Percentiles rank a stretch among this genome's conserved stretches.
These are phyloP conservation scores for Hymenoscyphus linearis DNA, from an alignment of 2,329 filamentous ascomycete species.

Conservation along the genomic window DNA sequence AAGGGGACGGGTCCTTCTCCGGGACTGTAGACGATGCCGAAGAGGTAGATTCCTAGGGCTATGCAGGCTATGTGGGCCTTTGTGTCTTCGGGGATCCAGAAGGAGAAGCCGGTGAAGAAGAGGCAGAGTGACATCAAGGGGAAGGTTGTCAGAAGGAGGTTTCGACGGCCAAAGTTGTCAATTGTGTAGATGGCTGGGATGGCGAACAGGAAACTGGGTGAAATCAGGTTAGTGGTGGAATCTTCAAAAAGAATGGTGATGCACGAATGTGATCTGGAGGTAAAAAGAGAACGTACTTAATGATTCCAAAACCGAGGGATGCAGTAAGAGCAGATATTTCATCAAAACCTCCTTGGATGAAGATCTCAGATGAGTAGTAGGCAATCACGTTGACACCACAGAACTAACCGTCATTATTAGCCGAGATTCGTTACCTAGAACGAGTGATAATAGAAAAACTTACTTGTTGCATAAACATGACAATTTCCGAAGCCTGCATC, in stretches of 20 bases:
- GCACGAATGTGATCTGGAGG: neutral
- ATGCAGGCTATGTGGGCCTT: constrained; percentile 32
- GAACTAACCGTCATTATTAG: neutral
- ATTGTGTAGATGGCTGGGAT: constrained; percentile 61
- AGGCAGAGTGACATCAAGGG: constrained; percentile 31
- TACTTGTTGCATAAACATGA: constrained; percentile 64
- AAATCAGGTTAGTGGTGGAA: neutral
- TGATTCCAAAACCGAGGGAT: constrained; percentile 58
- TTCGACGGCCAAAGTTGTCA: constrained; percentile 56
- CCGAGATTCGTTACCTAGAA: neutral
- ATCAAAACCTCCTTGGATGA: constrained; percentile 48
- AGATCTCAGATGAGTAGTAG: constrained; percentile 59
- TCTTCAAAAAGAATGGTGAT: neutral
- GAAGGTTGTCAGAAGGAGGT: constrained; percentile 23
- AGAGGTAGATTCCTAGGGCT: constrained; percentile 57
- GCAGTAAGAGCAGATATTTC: constrained; percentile 49
- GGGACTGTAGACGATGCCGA: constrained; percentile 45
- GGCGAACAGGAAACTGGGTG: constrained; percentile 49
- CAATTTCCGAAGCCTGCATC: constrained; percentile 53
- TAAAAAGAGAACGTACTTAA: constrained; percentile 40
- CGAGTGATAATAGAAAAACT: too few relatives aligned
- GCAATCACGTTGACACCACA: constrained; percentile 39
- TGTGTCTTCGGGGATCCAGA: constrained; percentile 40
- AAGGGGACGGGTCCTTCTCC: constrained; percentile 10
- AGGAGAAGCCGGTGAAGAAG: constrained; percentile 47